Evolutionary conservation across 2,329 filamentous ascomycete genomes (phyloP), one percentile per base, ranked within the genome.

Genomic region (Fusarium sacchari): DNA sequence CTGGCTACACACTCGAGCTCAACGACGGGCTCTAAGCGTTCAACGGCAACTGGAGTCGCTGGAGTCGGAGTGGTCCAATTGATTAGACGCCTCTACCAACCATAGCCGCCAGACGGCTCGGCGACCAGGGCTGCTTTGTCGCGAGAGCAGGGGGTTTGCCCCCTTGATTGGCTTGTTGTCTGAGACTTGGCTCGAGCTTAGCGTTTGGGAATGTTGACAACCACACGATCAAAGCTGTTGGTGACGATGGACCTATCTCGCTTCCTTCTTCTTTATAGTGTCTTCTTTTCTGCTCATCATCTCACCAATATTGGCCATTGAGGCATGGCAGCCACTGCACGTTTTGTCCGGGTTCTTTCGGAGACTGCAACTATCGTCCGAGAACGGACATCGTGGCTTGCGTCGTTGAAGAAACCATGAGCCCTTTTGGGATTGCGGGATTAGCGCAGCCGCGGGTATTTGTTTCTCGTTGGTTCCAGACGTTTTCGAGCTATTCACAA

Each of bases 181-280:
- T 75, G 67, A 79, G 72, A 79, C 72, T 74, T 44, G 72, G 75
- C 71, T 73, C 73, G 75, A 76, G 59, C 46, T 40, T 79, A 71
- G 69, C 67, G 76, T 67, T 72, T 67, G 78, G 79, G 80, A 82
- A 81, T 78, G 80, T 82, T 82, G 81, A 83, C 71, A 74, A 53
- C 65, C 63, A 70, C 56, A 71, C 56, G 60, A 63, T 67, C 60
- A 67, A 22, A n/a, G 46, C 44, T 66, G 64, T 72, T 74, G 64
- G 71, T 60, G 55, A 71, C 63, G 60, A 63, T 55, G 56, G 47
- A n/a, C 52, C 47, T 52, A 61, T 71, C 57, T 68, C 62, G 52
- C 34, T 59, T 59, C 56, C 42, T 36, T 59, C 44, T 59, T 36
- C 32, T 50, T 66, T 58, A 60, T 65, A 64, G 60, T 50, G 32